A percentile compares a stretch with the other conserved stretches of the same genome.
Conservation (phyloP, 306 rosid species). For the Fagus sylvatica region DNA sequence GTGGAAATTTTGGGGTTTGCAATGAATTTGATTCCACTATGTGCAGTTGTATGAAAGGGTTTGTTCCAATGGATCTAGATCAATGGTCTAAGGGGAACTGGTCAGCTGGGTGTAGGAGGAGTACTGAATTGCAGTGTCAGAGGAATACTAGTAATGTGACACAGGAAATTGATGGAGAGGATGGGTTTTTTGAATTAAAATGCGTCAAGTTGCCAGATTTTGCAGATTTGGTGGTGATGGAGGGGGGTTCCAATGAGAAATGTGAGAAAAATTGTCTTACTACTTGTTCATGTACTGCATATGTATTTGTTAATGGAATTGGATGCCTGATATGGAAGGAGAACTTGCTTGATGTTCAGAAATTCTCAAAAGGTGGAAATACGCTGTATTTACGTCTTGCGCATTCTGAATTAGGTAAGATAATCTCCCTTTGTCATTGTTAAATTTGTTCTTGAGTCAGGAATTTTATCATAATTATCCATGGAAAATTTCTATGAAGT, state of each 20-base stretch:
- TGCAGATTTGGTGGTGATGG: constrained; percentile 11
- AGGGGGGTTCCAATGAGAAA: background rate
- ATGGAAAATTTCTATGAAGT: constrained; percentile 15
- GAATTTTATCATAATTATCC: background rate
- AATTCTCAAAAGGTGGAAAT: constrained; percentile 41
- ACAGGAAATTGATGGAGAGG: constrained; percentile 35
- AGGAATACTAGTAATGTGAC: constrained; percentile 23
- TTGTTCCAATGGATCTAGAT: constrained; percentile 29
- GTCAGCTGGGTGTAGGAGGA: constrained; percentile 67
- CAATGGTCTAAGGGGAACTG: constrained; percentile 43
- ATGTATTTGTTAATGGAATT: constrained; percentile 52
- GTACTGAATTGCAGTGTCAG: constrained; percentile 39
- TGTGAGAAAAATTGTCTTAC: constrained; percentile 48
- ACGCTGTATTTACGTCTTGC: constrained; percentile 43
- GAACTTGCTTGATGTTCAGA: constrained; percentile 52
- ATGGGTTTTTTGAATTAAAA: constrained; percentile 42
- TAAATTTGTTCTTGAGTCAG: constrained; percentile 16
- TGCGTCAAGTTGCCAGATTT: constrained; percentile 70
- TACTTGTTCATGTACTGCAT: constrained; percentile 55
- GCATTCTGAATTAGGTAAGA: constrained; percentile 46
- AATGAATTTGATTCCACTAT: constrained; percentile 17
- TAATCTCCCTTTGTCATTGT: constrained; percentile 9
- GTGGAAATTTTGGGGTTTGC: constrained; percentile 66
- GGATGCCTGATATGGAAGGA: constrained; percentile 73
- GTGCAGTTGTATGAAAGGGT: constrained; percentile 62